Base-by-base conservation (phyloP, 2,329 filamentous ascomycete genomes). In the Thermoascus crustaceus region DNA sequence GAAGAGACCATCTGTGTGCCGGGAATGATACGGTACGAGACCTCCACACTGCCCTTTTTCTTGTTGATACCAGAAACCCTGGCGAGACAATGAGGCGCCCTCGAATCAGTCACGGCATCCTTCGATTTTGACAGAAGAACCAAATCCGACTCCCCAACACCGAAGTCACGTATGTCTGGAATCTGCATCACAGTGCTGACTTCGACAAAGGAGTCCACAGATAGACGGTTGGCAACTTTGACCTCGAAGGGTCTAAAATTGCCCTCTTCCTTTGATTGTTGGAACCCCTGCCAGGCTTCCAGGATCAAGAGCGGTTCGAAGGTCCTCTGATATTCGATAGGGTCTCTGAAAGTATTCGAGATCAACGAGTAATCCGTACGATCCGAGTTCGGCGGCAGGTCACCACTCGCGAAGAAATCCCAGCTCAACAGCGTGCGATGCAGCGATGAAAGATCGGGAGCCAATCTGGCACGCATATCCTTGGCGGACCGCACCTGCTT, bases 251-350 rank as follows among this genome's bases (percentile, higher is more conserved):
- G 69, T 53, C 82, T 86, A 44, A 79, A 78, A 13, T 75, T 83
- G 31, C 80, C 77, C 59, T 98, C 91, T 52, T 95, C 86, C 56
- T 88, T 88, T 13, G 85, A 76, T 32, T 86, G 88, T 33, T 93
- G 80, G 56, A 98, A 91, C 4, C 85, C 84, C 54, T 93, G 84
- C 91, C 91, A 98, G 19, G 89, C 89, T 67, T 98, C 91, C 17
- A 94, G 81, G 19, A 91, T 78, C 21, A 98, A 72, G 14, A 98
- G 70, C 4, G 89, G 88, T 46, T 93, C 80, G 60, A 98, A 98
- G 0, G 87, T 94, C 40, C 77, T 72, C 56, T 93, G 85, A 56
- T 98, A 98, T 32, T 84, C 79, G 27, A 67, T 66, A 0, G 87
- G 83, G 47, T 86, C 80, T 18, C 69, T 60, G 61, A 94, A 98